These are phyloP conservation scores for Ophioceras dolichostomum DNA, from an alignment of 2,329 filamentous ascomycete species.

Conservation along the genomic window DNA sequence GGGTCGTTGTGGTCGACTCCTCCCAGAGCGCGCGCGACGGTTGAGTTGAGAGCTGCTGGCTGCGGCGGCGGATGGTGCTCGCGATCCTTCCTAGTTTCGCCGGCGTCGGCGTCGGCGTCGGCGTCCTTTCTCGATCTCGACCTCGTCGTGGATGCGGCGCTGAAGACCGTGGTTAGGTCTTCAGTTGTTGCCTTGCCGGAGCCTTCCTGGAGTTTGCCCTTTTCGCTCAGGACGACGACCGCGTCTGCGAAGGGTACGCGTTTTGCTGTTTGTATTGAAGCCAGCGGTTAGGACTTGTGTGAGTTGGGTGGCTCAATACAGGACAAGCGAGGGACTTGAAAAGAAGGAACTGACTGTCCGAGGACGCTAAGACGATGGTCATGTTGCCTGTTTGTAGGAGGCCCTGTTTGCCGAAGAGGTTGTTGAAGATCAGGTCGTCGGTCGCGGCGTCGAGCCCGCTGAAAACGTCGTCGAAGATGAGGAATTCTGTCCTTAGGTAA, in stretches of 20 bases:
- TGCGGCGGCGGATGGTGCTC: conserved; percentile 6
- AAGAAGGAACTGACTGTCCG: conserved; percentile 19
- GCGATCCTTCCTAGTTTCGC: neutral
- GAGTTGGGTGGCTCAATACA: conserved; percentile 14
- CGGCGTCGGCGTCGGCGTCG: neutral
- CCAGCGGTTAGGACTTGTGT: no score
- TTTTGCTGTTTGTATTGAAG: no score
- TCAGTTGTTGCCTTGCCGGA: no score
- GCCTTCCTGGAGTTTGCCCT: conserved; percentile 15
- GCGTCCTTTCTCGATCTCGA: neutral
- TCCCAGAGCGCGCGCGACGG: neutral
- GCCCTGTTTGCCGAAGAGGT: conserved; percentile 26
- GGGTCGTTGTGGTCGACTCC: neutral
- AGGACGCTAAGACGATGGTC: conserved; percentile 30
- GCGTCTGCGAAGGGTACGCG: conserved; percentile 23
- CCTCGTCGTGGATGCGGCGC: no score
- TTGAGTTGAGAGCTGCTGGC: conserved; percentile 4
- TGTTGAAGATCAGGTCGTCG: conserved; percentile 24
- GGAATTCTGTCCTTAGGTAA: conserved; percentile 23
- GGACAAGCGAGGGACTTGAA: no score
- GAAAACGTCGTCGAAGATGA: conserved; percentile 34
- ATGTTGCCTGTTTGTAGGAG: conserved; percentile 22
- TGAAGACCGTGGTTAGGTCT: no score
- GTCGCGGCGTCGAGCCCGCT: conserved; percentile 32
- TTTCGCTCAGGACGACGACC: conserved; percentile 19